phyloP scores from a whole-genome alignment of 768 basidiomycete genomes.

The Coprinopsis cinerea region DNA sequence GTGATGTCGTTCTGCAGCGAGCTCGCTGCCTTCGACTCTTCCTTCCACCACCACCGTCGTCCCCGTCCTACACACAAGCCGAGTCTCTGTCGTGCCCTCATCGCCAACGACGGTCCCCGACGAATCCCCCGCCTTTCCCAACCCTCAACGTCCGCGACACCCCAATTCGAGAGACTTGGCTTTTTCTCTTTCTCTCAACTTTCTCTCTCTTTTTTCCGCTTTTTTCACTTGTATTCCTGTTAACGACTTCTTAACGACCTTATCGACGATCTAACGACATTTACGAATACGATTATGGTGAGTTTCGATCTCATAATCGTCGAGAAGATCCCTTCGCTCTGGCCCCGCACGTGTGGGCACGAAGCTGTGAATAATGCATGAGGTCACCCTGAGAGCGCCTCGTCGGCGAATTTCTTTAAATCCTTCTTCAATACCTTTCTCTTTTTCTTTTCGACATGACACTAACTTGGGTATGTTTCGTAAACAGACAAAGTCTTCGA shows the following conservation, averaged over 20 bases:
- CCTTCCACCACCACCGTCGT: conserved; percentile 1
- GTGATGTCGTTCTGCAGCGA: background rate
- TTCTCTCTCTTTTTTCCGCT: background rate
- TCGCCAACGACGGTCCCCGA: background rate
- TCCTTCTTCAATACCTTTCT: conserved; percentile 11
- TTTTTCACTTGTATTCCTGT: conserved; percentile 1
- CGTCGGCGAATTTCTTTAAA: conserved; percentile 6
- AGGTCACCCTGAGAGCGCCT: conserved; percentile 16
- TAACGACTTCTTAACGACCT: conserved; percentile 10
- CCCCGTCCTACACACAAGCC: background rate
- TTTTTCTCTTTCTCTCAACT: background rate
- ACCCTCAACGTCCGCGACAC: background rate
- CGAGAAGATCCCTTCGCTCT: conserved; percentile 2
- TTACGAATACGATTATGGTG: conserved; percentile 11
- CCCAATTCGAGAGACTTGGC: background rate
- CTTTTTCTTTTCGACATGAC: conserved; percentile 11
- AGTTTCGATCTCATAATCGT: conserved; percentile 8
- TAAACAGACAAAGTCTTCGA: conserved; percentile 34
- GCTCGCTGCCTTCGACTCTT: background rate
- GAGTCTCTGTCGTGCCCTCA: background rate
- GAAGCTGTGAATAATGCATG: conserved; percentile 15
- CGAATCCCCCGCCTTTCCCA: background rate
- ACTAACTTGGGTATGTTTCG: conserved; percentile 10
- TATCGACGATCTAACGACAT: conserved; percentile 5
- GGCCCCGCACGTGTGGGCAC: conserved; percentile 6